These are phyloP conservation scores for Penicillium sp. DNA, from an alignment of 2,329 filamentous ascomycete species.

Conservation along the genomic window DNA sequence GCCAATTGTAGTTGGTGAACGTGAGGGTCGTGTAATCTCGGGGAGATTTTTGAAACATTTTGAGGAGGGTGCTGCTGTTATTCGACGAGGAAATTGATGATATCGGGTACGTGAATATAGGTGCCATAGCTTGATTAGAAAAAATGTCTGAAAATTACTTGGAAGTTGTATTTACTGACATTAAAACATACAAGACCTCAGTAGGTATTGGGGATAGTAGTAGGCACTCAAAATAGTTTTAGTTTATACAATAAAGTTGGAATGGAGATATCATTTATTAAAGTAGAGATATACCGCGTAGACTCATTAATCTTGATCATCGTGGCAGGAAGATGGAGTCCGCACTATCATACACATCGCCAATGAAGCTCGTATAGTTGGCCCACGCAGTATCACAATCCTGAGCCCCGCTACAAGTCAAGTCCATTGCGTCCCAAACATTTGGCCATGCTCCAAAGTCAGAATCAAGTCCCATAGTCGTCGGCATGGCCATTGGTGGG, in stretches of 20 bases:
- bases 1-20: constrained; percentile 32
- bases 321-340: constrained; percentile 22
- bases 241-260: neutral
- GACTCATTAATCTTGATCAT: neutral
- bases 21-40: constrained; percentile 12
- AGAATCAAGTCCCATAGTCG: constrained; percentile 9
- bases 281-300: neutral
- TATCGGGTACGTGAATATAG: too few species aligned
- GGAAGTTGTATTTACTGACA: too few species aligned
- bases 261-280: neutral
- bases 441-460: constrained; percentile 6
- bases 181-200: too few species aligned
- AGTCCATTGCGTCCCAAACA: constrained; percentile 5
- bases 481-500: constrained; percentile 1
- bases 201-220: too few species aligned
- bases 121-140: too few species aligned
- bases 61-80: constrained; percentile 11
- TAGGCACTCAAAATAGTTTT: neutral
- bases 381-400: constrained; percentile 24
- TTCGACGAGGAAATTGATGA: neutral
- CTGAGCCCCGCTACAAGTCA: neutral
- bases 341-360: constrained; percentile 26
- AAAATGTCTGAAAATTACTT: too few species aligned
- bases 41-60: constrained; percentile 29
- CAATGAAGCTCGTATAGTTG: constrained; percentile 31